These are phyloP conservation scores for Acanthamoeba royreba DNA, from an alignment of 208 protist species.

Conservation along the genomic window DNA sequence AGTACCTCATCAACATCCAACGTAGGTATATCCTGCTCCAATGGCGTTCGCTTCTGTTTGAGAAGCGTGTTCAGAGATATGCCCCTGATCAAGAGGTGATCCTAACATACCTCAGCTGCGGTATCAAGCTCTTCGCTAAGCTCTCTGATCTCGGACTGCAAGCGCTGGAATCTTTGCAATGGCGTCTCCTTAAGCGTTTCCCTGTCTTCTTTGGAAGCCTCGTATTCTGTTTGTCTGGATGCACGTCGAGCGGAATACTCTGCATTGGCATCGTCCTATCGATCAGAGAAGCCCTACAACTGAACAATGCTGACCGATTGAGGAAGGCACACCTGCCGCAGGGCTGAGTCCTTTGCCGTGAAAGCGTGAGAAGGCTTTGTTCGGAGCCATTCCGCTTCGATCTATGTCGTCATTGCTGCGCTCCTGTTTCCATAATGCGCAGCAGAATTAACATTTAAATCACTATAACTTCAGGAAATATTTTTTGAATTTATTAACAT, in stretches of 20 bases:
- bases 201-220: slow-evolving; percentile 29
- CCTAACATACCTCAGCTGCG: neutral
- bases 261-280: neutral
- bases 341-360: neutral
- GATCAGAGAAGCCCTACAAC: neutral
- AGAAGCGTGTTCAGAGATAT: neutral
- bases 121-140: slow-evolving; percentile 23
- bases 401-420: slow-evolving; percentile 10
- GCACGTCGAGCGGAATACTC: neutral
- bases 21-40: slow-evolving; percentile 41
- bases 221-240: slow-evolving; percentile 27
- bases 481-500: neutral
- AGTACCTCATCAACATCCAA: neutral
- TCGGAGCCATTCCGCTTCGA: neutral
- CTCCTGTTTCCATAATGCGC: neutral
- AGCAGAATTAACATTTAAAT: neutral
- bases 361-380: slow-evolving; percentile 36
- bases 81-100: neutral
- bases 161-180: slow-evolving; percentile 39
- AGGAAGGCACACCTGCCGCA: neutral
- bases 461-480: neutral
- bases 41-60: neutral
- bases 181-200: neutral
- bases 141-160: slow-evolving; percentile 43
- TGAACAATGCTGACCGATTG: neutral